Evolutionary conservation across 768 basidiomycete species (phyloP).

Genomic region (Suillus sp.): DNA sequence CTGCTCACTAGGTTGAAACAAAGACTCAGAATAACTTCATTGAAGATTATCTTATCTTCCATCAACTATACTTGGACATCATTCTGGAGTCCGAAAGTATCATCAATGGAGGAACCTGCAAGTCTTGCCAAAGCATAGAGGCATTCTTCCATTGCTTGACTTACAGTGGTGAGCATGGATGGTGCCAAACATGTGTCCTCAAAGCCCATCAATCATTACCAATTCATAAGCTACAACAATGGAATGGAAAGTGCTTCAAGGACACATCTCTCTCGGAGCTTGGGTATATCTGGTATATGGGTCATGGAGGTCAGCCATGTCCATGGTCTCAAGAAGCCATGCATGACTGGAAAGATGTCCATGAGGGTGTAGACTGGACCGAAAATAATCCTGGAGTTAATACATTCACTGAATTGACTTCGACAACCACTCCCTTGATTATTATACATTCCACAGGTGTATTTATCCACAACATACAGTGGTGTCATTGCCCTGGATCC

Average conservation of each 20-base stretch:
- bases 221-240: conserved; percentile 23
- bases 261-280: conserved; percentile 20
- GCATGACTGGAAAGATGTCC: neutral
- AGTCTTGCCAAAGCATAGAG: neutral
- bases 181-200: neutral
- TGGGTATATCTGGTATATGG: conserved; percentile 23
- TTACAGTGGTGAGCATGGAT: conserved; percentile 8
- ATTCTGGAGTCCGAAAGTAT: conserved; percentile 1
- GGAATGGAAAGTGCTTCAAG: conserved; percentile 23
- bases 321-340: conserved; percentile 6
- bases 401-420: too few species aligned
- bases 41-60: neutral
- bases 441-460: conserved; percentile 8
- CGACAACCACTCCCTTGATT: neutral
- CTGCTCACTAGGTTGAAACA: neutral
- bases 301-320: conserved; percentile 24
- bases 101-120: neutral
- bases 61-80: neutral
- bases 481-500: conserved; percentile 8
- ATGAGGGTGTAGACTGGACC: neutral
- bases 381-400: neutral
- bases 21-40: conserved; percentile 15
- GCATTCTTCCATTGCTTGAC: conserved; percentile 5
- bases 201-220: conserved; percentile 4
- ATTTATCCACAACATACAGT: conserved; percentile 8